Percentiles rank a stretch among this genome's conserved stretches.
phyloP scores from a whole-genome alignment of 345 rosid species.

The Theobroma cacao region DNA sequence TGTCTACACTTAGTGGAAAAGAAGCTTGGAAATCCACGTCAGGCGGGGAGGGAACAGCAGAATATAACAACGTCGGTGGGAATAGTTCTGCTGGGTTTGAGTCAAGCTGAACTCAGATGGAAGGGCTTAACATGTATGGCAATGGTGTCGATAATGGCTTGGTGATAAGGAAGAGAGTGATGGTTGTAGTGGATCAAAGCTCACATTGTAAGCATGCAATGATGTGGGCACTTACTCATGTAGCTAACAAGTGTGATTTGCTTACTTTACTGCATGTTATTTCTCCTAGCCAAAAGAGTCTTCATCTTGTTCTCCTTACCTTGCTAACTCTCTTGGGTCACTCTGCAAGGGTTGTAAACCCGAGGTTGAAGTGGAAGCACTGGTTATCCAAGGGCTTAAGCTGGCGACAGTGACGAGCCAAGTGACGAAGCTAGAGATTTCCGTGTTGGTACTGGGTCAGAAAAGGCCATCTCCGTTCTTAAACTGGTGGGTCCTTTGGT shows the following conservation, averaged over 20 bases:
- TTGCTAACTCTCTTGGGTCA: slow-evolving; percentile 76
- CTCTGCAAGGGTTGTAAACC: slow-evolving; percentile 91
- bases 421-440: slow-evolving; percentile 87
- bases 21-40: too few relatives aligned
- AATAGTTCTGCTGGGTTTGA: slow-evolving; percentile 15
- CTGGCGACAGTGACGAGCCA: slow-evolving; percentile 81
- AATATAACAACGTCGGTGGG: slow-evolving; percentile 16
- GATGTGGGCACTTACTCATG: slow-evolving; percentile 98
- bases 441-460: slow-evolving; percentile 89
- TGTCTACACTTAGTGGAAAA: too few relatives aligned
- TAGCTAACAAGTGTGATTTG: slow-evolving; percentile 70
- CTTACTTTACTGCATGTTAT: slow-evolving; percentile 76
- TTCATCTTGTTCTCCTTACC: slow-evolving; percentile 37
- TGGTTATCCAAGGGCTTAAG: slow-evolving; percentile 90
- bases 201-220: slow-evolving; percentile 84
- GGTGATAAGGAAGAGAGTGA: slow-evolving; percentile 66
- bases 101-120: slow-evolving; percentile 42
- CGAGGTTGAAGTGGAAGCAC: slow-evolving; percentile 91
- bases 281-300: slow-evolving; percentile 29
- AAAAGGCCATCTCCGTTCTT: slow-evolving; percentile 58
- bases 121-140: slow-evolving; percentile 36
- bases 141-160: slow-evolving; percentile 24
- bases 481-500: slow-evolving; percentile 54
- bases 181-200: slow-evolving; percentile 84
- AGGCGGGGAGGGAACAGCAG: slow-evolving; percentile 34